Base-by-base conservation (phyloP, 352 stramenopile genomes). In the Pythium brassicae region DNA sequence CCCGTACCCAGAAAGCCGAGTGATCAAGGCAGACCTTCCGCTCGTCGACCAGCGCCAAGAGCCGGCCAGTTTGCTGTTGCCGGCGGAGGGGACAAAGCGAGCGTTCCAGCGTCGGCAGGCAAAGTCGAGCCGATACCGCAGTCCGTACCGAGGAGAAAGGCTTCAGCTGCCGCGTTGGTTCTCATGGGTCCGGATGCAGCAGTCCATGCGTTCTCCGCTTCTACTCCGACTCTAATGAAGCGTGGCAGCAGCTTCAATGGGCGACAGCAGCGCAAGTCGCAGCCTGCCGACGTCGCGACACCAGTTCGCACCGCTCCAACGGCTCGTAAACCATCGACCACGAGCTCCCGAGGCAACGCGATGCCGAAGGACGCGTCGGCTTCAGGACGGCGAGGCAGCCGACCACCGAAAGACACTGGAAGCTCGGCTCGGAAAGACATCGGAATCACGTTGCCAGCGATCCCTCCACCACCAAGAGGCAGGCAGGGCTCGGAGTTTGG, bases 141-240 rank as follows among this genome's bases (percentile, higher is more conserved):
- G 11, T 57, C 39, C 0, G 42, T 51, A n/a, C 42, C 49, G 11
- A 57, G 54, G 22, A 32, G 55, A 27, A 66, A 54, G 40, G 9
- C 15, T 8, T 53, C 42, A 4, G 35, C 39, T 12, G 58, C 56
- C 19, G 56, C 49, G 17, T 42, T 57, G 56, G 17, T 65, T 19
- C 43, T 68, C 15, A 61, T 64, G 56, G 56, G 45, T 0, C 27
- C 40, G n/a, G 40, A 45, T 25, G 40, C 44, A 19, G n/a, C 39
- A 11, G 23, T 17, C 1, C 22, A 29, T 15, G 12, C 22, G 0
- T 11, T 42, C 6, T 6, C 19, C 14, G 44, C 1, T 8, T 42
- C 48, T 1, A n/a, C n/a, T 8, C 20, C 29, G 32, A 44, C 48
- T 32, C 40, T 17, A 10, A 20, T n/a, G 8, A 26, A 44, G 48